Evolutionary conservation across 768 basidiomycete species (phyloP).

Genomic region (Russula sp.): DNA sequence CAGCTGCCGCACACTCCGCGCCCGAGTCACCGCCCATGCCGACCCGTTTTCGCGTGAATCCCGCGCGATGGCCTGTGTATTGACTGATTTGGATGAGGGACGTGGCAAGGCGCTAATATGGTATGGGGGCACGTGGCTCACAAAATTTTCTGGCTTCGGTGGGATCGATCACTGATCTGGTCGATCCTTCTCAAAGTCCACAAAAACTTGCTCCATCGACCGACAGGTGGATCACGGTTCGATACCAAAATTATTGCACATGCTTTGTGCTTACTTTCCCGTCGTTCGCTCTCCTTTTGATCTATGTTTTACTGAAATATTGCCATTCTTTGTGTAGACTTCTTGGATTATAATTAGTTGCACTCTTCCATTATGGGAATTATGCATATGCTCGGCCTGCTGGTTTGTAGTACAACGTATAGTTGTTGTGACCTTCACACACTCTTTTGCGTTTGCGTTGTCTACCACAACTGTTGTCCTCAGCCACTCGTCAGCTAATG

Average conservation of each 20-base stretch:
- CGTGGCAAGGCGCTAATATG: not conserved
- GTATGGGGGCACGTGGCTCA: not conserved
- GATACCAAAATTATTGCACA: slow-evolving; percentile 22
- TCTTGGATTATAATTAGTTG: slow-evolving; percentile 21
- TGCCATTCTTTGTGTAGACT: slow-evolving; percentile 24
- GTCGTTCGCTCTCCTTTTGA: slow-evolving; percentile 16
- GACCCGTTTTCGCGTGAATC: slow-evolving; percentile 11
- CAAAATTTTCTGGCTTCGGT: slow-evolving; percentile 5
- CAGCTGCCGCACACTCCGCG: not conserved
- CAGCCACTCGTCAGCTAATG: slow-evolving; percentile 13
- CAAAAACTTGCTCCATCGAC: slow-evolving; percentile 10
- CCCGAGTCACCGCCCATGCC: slow-evolving; percentile 25
- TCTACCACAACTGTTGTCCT: slow-evolving; percentile 16
- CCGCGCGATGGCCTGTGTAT: slow-evolving; percentile 25
- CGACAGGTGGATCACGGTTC: slow-evolving; percentile 11
- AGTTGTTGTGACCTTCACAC: slow-evolving; percentile 13
- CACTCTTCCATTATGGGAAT: not conserved
- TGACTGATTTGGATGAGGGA: slow-evolving; percentile 5
- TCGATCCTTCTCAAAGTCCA: not conserved
- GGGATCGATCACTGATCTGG: not conserved
- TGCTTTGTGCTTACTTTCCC: slow-evolving; percentile 1
- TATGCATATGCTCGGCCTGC: not conserved
- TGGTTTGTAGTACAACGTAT: slow-evolving; percentile 17
- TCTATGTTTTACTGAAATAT: slow-evolving; percentile 21
- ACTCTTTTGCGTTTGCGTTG: slow-evolving; percentile 4